Evolutionary conservation across 108 stramenopile species (phyloP).

Genomic region (Conticribra guillardii): DNA sequence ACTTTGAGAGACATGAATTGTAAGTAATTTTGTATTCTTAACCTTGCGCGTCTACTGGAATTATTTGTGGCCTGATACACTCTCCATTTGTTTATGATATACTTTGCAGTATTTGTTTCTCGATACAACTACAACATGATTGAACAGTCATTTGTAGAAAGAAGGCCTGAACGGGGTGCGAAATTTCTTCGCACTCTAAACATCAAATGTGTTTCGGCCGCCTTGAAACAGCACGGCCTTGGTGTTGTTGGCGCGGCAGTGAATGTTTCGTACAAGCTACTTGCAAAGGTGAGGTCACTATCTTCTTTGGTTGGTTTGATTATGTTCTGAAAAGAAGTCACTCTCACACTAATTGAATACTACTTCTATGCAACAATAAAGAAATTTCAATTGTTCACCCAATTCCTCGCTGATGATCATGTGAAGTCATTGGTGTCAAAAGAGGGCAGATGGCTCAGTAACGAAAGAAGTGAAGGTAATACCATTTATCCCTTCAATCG

Average conservation of each 20-base stretch:
- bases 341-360: neutral
- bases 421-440: conserved; percentile 55
- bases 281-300: conserved; percentile 40
- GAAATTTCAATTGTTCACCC: conserved; percentile 49
- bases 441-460: conserved; percentile 60
- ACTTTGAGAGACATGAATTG: conserved; percentile 65
- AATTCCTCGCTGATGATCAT: conserved; percentile 62
- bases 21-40: too few species aligned
- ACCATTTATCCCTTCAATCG: conserved; percentile 59
- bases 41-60: too few species aligned
- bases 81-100: too few species aligned
- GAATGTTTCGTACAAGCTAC: conserved; percentile 66
- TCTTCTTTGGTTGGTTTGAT: too few species aligned
- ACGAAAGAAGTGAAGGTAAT: conserved; percentile 51
- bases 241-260: conserved; percentile 67
- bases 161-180: conserved; percentile 45
- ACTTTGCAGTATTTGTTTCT: conserved; percentile 54
- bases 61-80: too few species aligned
- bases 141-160: conserved; percentile 71
- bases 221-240: conserved; percentile 66
- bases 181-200: conserved; percentile 60
- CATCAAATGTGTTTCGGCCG: conserved; percentile 40
- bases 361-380: neutral
- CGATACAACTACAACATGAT: conserved; percentile 72
- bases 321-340: conserved; percentile 1